Conservation (phyloP, 2,329 filamentous ascomycete species). For the Ambrosiella cleistominuta region DNA sequence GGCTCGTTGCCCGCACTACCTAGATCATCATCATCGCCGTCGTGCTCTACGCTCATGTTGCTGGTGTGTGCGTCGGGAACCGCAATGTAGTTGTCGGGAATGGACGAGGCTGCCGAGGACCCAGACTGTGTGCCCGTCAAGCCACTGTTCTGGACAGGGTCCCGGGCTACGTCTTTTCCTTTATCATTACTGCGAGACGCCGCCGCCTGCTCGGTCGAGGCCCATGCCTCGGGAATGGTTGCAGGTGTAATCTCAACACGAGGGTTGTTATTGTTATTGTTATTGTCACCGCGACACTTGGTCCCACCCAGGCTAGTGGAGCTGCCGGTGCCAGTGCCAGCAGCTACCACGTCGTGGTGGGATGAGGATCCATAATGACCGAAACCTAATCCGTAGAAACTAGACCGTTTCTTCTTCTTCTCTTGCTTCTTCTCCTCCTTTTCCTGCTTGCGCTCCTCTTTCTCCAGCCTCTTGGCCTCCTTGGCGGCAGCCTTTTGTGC, state of each 20-base stretch:
- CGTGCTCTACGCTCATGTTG: constrained; percentile 30
- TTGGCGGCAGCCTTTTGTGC: constrained; percentile 55
- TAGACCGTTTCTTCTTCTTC: constrained; percentile 51
- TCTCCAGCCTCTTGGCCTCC: constrained; percentile 74
- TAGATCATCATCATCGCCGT: constrained; percentile 31
- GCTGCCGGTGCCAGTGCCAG: not conserved
- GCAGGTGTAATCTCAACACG: constrained; percentile 32
- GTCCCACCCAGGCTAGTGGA: too few species aligned
- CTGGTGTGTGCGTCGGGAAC: constrained; percentile 32
- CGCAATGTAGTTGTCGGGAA: constrained; percentile 33
- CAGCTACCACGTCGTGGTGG: not conserved
- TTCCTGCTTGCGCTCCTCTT: constrained; percentile 51
- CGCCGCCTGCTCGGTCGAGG: constrained; percentile 21
- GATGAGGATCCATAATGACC: constrained; percentile 20
- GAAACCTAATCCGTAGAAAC: constrained; percentile 24
- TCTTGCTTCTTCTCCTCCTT: constrained; percentile 76
- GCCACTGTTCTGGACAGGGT: constrained; percentile 11
- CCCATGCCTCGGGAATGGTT: constrained; percentile 16
- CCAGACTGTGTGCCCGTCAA: constrained; percentile 45
- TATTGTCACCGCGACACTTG: not conserved
- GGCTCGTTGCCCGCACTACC: constrained; percentile 44
- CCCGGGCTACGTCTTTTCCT: constrained; percentile 52
- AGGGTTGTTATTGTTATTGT: constrained; percentile 36
- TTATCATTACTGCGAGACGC: constrained; percentile 28
- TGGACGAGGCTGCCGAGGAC: constrained; percentile 66